Evolutionary conservation across 305 asterid genomes (phyloP), one percentile per base, ranked within the genome.

Genomic region (Plantago coronopus): DNA sequence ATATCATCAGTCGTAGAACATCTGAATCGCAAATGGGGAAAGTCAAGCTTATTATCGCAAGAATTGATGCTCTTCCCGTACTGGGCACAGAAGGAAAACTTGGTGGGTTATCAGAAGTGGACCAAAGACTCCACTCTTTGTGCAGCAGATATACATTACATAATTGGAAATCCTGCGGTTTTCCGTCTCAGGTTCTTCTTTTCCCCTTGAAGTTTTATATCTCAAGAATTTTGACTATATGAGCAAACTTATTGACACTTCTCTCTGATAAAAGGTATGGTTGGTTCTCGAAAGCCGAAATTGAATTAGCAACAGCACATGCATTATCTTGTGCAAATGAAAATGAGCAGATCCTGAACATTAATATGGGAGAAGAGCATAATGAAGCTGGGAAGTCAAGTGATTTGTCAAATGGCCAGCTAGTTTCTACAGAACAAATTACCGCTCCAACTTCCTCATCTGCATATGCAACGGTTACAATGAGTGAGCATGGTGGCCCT

Each of bases 21-120:
- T 80, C 95, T 93, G 59, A 76, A 82, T 69, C 91, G 91, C 68
- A 93, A 93, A 75, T 93, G 99, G 97, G 93, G 97, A 31, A 78
- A 69, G 68, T 72, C 94, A 21, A 82, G 74, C 69, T 51, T 70
- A 44, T 74, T 77, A 57, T 56, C 69, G 63, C 81, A 84, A 62
- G 95, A 93, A 46, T 75, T 93, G 57, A 77, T 82, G 70, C 91
- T 93, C 61, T 80, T 89, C 56, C 97, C 99, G 44, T 89, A 83
- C 73, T 79, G 78, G 83, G 87, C 79, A 29, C 85, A 79, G 51
- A 69, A 67, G 69, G 87, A 76, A 72, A 87, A 79, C 76, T 60
- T 78, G 72, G 71, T 69, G 71, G 94, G 78, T 51, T 82, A 70
- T 73, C 94, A 78, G 73, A 87, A 79, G 76, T 93, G 99, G 99